These are phyloP conservation scores for Sugiyamaella floridensis DNA, from an alignment of 805 yeast genomes.

Conservation along the genomic window DNA sequence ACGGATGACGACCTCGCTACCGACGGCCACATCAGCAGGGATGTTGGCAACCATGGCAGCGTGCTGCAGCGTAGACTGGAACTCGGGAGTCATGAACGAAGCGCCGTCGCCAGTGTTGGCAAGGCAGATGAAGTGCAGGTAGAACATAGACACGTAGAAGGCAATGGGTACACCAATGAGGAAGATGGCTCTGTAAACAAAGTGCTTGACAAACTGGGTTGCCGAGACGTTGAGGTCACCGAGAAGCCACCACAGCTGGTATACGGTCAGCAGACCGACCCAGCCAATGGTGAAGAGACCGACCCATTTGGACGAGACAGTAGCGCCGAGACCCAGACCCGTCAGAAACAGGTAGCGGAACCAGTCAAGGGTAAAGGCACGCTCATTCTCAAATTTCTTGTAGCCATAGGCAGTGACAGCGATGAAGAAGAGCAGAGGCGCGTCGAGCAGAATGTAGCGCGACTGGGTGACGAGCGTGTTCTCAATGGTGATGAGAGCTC, in stretches of 20 bases:
- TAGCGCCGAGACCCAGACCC: slow-evolving; percentile 45
- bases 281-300: slow-evolving; percentile 65
- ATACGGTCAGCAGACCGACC: slow-evolving; percentile 45
- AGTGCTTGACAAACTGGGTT: slow-evolving; percentile 35
- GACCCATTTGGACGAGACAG: slow-evolving; percentile 59
- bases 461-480: slow-evolving; percentile 58
- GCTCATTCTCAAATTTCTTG: slow-evolving; percentile 42
- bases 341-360: slow-evolving; percentile 40
- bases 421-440: slow-evolving; percentile 38
- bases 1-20: slow-evolving; percentile 64
- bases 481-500: slow-evolving; percentile 51
- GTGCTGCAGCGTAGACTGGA: slow-evolving; percentile 47
- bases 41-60: slow-evolving; percentile 29
- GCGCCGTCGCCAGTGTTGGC: slow-evolving; percentile 51
- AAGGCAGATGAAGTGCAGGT: slow-evolving; percentile 45
- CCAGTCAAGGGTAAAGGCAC: slow-evolving; percentile 48
- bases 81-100: slow-evolving; percentile 56
- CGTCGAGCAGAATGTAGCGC: slow-evolving; percentile 43
- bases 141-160: slow-evolving; percentile 52
- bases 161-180: slow-evolving; percentile 49
- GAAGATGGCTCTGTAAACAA: slow-evolving; percentile 35
- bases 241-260: slow-evolving; percentile 57
- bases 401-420: slow-evolving; percentile 45
- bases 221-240: slow-evolving; percentile 37
- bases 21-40: slow-evolving; percentile 65